Conservation (phyloP, 352 stramenopile genomes). For the Pythium periplocum region DNA sequence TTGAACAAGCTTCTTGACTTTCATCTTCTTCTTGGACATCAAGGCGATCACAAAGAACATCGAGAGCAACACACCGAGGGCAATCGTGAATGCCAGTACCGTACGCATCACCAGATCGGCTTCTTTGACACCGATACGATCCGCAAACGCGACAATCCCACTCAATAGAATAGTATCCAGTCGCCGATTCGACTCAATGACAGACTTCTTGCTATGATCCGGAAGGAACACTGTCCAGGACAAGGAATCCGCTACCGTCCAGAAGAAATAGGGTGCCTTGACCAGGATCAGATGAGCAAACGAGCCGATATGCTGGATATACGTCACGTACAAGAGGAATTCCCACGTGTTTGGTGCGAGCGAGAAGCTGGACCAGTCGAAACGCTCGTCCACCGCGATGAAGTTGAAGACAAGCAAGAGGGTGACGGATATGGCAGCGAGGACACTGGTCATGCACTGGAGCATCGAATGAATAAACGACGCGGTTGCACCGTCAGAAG, state of each 20-base stretch:
- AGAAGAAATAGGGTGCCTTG: background rate
- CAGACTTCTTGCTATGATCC: background rate
- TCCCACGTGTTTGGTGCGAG: constrained; percentile 70
- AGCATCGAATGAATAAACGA: too few relatives aligned
- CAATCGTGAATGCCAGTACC: background rate
- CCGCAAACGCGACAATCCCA: background rate
- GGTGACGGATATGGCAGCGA: too few relatives aligned
- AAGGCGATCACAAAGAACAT: too few relatives aligned
- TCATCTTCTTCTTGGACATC: too few relatives aligned
- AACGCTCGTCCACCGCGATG: constrained; percentile 33
- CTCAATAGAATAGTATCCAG: background rate
- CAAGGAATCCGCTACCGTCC: background rate
- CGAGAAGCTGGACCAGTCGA: constrained; percentile 37
- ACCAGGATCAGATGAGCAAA: background rate
- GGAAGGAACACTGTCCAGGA: background rate
- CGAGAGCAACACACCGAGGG: background rate
- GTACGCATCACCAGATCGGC: background rate
- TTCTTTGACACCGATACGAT: background rate
- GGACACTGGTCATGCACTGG: too few relatives aligned
- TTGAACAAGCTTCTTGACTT: too few relatives aligned
- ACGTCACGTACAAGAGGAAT: constrained; percentile 55
- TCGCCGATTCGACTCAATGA: background rate
- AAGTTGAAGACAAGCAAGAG: constrained; percentile 49
- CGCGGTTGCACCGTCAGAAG: too few relatives aligned
- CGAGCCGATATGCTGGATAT: constrained; percentile 48